Conservation (phyloP, 305 asterid species). For the Fraxinus platypoda region DNA sequence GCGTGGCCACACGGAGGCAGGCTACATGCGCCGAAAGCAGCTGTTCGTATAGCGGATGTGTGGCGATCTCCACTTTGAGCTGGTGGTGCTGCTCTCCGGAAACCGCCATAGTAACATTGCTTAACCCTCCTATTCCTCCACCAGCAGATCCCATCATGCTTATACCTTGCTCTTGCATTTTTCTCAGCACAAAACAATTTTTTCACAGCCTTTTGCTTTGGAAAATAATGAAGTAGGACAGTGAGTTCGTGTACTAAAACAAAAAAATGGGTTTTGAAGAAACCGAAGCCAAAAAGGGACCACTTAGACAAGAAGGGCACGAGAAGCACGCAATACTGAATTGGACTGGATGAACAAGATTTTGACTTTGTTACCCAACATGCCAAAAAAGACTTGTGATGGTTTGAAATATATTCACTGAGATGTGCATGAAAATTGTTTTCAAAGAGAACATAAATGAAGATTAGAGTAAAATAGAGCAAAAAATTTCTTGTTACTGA, state of each 20-base stretch:
- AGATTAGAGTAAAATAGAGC: not conserved
- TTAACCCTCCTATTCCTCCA: constrained; percentile 35
- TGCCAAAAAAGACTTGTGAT: constrained; percentile 16
- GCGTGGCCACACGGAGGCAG: constrained; percentile 95
- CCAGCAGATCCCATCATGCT: constrained; percentile 46
- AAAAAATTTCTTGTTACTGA: constrained; percentile 31
- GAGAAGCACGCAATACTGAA: not conserved
- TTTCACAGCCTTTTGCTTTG: not conserved
- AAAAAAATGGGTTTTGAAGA: constrained; percentile 25
- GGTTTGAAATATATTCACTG: not conserved
- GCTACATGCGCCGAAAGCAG: constrained; percentile 91
- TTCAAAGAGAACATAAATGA: not conserved
- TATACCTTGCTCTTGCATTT: constrained; percentile 58
- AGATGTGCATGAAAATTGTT: constrained; percentile 2
- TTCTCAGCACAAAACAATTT: not conserved
- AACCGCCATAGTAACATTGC: constrained; percentile 41
- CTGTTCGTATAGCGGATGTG: constrained; percentile 82
- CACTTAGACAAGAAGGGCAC: not conserved
- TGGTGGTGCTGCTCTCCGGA: constrained; percentile 47
- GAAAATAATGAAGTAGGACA: not conserved
- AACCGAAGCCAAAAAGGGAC: constrained; percentile 27
- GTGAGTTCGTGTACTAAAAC: constrained; percentile 14
- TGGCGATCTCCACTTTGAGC: constrained; percentile 80
- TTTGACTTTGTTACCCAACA: constrained; percentile 18
- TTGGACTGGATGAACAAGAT: not conserved